Evolutionary conservation across 495 filamentous ascomycete species (phyloP), one percentile per base, ranked within the genome.

Genomic region (Tetracladium marchalianum): DNA sequence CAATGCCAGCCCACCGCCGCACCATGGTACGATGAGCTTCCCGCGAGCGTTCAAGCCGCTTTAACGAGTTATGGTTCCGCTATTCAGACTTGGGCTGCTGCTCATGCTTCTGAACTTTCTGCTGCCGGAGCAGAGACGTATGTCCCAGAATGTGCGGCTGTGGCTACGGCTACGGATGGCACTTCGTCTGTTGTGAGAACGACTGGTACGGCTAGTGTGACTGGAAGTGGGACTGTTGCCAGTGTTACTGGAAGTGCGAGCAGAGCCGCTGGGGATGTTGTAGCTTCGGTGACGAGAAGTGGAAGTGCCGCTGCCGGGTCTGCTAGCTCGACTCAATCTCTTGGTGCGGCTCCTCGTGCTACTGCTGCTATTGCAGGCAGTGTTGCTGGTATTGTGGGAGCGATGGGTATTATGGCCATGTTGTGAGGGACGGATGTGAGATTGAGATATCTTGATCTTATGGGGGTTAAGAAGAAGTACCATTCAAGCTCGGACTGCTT

Each of bases 381-480:
- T 2, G 4, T 51, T n/a, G 43, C 42, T 17, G 49, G 49, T 19
- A 24, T 33, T 36, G 31, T 46, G 22, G 49, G 49, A 11, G 36
- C 46, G 1, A 37, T 45, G 24, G 49, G 49, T 31, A 11, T 51
- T 35, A 51, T 51, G 37, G 43, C 19, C 35, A 19, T 38, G 12
- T 46, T 51, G 43, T 51, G 46, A 37, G 39, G 10, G 10, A 35
- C 0, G 17, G 33, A 36, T 36, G 22, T 27, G 22, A 27, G 22
- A 27, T 27, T 3, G 22, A 27, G 7, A 27, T 27, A 27, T 18
- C 57, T 64, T 8, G 59, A 27, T 18, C 57, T 64, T 8, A 59
- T 58, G 22, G 22, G 22, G 22, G 22, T 27, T n/a, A n/a, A n/a
- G 22, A 7, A 27, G 22, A 7, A 7, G 3, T 27, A 27, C 22